phyloP scores from a whole-genome alignment of 331 rosid species.

The Quercus tomentella region DNA sequence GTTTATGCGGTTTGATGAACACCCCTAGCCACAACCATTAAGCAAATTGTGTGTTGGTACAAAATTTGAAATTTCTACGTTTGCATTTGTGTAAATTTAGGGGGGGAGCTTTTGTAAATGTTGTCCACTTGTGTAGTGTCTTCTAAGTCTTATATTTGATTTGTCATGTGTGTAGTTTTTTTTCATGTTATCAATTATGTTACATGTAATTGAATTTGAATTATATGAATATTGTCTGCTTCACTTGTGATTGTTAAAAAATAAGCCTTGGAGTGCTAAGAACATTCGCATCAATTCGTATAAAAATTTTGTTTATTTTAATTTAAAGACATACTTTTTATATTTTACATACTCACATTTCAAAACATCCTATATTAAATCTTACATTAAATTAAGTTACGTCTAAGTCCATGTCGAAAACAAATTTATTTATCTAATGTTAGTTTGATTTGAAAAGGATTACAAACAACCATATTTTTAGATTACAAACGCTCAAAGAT shows the following conservation, averaged over 20 bases:
- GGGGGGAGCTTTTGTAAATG: not conserved
- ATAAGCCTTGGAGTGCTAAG: too few relatives aligned
- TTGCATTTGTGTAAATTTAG: not conserved
- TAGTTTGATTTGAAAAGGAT: too few relatives aligned
- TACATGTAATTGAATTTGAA: not conserved
- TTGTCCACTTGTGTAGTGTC: not conserved
- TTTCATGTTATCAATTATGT: not conserved
- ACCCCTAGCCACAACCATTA: not conserved
- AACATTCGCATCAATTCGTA: accelerated
- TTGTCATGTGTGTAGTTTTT: not conserved
- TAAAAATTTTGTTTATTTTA: too few relatives aligned
- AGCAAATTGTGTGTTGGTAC: not conserved
- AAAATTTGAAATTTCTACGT: not conserved
- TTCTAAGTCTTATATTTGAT: not conserved
- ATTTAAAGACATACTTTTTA: accelerated
- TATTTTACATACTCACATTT: too few relatives aligned
- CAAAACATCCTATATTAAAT: too few relatives aligned
- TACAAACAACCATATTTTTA: too few relatives aligned
- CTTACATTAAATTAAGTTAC: too few relatives aligned
- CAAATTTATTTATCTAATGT: too few relatives aligned
- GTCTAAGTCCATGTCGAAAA: too few relatives aligned
- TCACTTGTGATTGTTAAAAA: too few relatives aligned
- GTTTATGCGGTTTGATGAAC: too few relatives aligned
- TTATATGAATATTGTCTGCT: not conserved
- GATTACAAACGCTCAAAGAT: too few relatives aligned